Evolutionary conservation across 2,329 filamentous ascomycete species (phyloP).

Genomic region (Hypoxylon rubiginosum): DNA sequence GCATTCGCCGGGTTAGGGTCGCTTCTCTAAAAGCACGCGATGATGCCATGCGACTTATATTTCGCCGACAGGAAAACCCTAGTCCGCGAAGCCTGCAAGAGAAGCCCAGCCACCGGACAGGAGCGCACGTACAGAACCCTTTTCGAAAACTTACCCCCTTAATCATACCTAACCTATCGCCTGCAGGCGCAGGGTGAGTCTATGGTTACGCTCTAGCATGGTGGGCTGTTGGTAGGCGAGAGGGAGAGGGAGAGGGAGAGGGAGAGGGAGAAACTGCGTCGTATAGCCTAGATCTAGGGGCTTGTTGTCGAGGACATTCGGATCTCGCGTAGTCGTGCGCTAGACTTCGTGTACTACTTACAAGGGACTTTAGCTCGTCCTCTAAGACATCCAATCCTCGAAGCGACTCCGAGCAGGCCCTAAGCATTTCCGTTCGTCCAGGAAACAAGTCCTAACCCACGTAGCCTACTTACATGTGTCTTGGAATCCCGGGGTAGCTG

Average conservation of each 20-base stretch:
- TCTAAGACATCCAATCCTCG: constrained; percentile 22
- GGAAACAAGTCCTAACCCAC: constrained; percentile 24
- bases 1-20: constrained; percentile 30
- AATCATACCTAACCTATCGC: constrained; percentile 9
- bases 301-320: constrained; percentile 10
- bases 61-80: constrained; percentile 44
- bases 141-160: constrained; percentile 11
- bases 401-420: constrained; percentile 23
- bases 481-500: constrained; percentile 43
- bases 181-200: constrained; percentile 20
- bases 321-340: constrained; percentile 20
- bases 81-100: constrained; percentile 33
- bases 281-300: constrained; percentile 20
- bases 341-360: constrained; percentile 26
- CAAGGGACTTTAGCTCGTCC: constrained; percentile 21
- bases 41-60: constrained; percentile 46
- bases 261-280: constrained; percentile 11
- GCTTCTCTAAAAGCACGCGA: constrained; percentile 34
- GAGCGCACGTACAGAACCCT: constrained; percentile 15
- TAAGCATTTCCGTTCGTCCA: constrained; percentile 40
- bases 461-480: constrained; percentile 33
- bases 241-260: no score
- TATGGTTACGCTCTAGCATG: constrained; percentile 14
- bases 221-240: constrained; percentile 13
- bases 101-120: constrained; percentile 14